phyloP scores from a whole-genome alignment of 345 rosid species.

The Melaleuca alternifolia region DNA sequence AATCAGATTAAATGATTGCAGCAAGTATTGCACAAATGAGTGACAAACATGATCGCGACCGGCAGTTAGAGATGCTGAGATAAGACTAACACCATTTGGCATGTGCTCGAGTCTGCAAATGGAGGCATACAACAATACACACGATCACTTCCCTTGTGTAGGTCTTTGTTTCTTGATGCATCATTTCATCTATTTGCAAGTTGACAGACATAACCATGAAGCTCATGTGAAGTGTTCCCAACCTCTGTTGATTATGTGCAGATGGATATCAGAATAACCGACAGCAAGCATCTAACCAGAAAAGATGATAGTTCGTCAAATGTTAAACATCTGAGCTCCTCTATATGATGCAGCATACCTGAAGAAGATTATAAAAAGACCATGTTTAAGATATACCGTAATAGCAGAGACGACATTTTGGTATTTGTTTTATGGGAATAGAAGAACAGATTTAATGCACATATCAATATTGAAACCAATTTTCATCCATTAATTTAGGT shows the following conservation, averaged over 20 bases:
- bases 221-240: not conserved
- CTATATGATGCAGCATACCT: not conserved
- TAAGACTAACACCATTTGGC: not conserved
- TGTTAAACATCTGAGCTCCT: not conserved
- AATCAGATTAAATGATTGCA: not conserved
- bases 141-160: not conserved
- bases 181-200: not conserved
- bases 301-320: not conserved
- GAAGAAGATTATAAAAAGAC: not conserved
- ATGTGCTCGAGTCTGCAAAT: not conserved
- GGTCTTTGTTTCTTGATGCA: not conserved
- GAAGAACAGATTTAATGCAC: not conserved
- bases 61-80: not conserved
- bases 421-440: not conserved
- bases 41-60: not conserved
- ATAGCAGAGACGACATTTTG: not conserved
- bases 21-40: not conserved
- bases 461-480: not conserved
- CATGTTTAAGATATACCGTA: not conserved
- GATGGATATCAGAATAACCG: not conserved
- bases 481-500: not conserved
- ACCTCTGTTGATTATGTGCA: not conserved
- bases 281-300: not conserved
- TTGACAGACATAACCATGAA: not conserved
- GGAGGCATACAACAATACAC: not conserved